Evolutionary conservation across 106 monocot species (phyloP), one percentile per base, ranked within the genome.

Genomic region (Dactylorhiza incarnata): DNA sequence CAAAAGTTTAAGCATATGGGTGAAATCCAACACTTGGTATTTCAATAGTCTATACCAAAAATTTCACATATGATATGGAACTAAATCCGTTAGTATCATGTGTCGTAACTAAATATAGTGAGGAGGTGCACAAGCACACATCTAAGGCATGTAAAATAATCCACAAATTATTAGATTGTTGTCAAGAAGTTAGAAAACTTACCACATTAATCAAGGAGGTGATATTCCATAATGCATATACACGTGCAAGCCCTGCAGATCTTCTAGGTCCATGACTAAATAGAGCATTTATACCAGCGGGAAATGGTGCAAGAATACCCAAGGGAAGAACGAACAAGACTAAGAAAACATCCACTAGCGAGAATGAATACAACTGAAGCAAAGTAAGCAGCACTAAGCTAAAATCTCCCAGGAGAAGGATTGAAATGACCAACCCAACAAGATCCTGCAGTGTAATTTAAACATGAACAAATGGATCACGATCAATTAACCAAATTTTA

Each of bases 331-430:
- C 73, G 85, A 99, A 91, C 78, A 99, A 77, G 73, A 94, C 97
- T 48, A 99, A 65, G 77, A 99, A 87, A 67, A 91, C 81, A 78
- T 99, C 91, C 51, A 79, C 82, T 85, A 99, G 83, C 65, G 91
- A 94, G 73, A 88, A 91, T 23, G 97, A 94, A 85, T 94, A 99
- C 5, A 99, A 73, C 77, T 94, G 94, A 65, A 99, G 97, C 63
- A 99, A 84, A 22, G 94, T 94, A 71, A 99, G 91, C 84, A 99
- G 76, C n/a, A 99, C 97, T 80, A 99, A 80, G 80, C 97, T 99
- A 76, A 94, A 94, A 83, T 99, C 97, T 77, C 85, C 94, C 15
- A 99, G 73, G 19, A 99, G 89, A 73, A 99, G 66, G 75, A 99
- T 88, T 70, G 94, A 99, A 72, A 99, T 87, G 26, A 99, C 80